Evolutionary conservation across 2,329 filamentous ascomycete species (phyloP).

Genomic region (Cladobotryum protrusum): DNA sequence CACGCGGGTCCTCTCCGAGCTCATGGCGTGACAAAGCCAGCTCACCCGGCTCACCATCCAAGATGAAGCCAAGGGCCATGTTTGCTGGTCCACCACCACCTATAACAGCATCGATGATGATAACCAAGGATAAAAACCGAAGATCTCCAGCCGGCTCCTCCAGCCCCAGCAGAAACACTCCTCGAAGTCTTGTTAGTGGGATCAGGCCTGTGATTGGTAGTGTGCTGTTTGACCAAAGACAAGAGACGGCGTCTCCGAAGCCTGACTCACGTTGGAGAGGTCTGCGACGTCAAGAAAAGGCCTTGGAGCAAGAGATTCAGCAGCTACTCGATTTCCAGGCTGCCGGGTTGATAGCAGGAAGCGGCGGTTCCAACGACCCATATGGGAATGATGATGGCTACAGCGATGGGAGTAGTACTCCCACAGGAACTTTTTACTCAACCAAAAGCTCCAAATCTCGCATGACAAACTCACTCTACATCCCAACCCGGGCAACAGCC

Average conservation of each 20-base stretch:
- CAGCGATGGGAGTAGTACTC: slow-evolving; percentile 37
- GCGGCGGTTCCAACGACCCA: slow-evolving; percentile 19
- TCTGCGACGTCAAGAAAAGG: slow-evolving; percentile 40
- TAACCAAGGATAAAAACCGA: slow-evolving; percentile 16
- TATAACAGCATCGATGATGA: slow-evolving; percentile 38
- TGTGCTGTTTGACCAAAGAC: slow-evolving; percentile 33
- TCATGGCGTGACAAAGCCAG: slow-evolving; percentile 21
- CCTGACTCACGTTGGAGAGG: slow-evolving; percentile 42
- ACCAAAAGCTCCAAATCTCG: slow-evolving; percentile 33
- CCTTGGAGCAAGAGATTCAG: slow-evolving; percentile 43
- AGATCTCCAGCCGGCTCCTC: slow-evolving; percentile 3
- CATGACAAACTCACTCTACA: slow-evolving; percentile 37
- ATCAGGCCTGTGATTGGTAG: slow-evolving; percentile 20
- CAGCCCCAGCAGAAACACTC: slow-evolving; percentile 1
- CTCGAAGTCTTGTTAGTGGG: slow-evolving; percentile 4
- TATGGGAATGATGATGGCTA: slow-evolving; percentile 23
- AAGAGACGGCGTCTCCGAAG: slow-evolving; percentile 22
- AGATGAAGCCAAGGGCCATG: slow-evolving; percentile 27
- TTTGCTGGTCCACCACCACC: slow-evolving; percentile 47
- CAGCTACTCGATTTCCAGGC: slow-evolving; percentile 44
- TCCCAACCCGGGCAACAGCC: slow-evolving; percentile 30
- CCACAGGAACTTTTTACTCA: slow-evolving; percentile 35
- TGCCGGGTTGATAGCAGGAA: slow-evolving; percentile 35
- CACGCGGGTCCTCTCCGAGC: slow-evolving; percentile 11
- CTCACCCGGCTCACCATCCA: slow-evolving; percentile 27